Percentiles rank a stretch among this genome's conserved stretches.
phyloP scores from a whole-genome alignment of 2,329 filamentous ascomycete genomes.

The Falciphora oryzae region DNA sequence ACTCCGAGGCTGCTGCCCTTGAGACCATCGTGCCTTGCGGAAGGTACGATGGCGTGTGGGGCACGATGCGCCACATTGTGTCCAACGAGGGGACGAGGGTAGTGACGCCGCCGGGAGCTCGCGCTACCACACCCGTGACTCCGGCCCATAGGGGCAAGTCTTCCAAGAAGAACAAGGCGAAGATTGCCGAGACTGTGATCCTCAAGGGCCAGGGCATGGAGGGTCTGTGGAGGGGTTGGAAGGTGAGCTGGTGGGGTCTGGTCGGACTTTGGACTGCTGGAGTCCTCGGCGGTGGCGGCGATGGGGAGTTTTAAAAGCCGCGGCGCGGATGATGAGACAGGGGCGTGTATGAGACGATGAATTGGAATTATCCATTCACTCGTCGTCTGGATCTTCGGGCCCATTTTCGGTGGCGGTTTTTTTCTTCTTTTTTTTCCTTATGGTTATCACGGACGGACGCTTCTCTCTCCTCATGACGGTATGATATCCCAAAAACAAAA shows the following conservation, averaged over 20 bases:
- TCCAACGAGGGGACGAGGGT: slow-evolving; percentile 70
- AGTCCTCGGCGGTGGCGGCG: slow-evolving; percentile 54
- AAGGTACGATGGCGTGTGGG: slow-evolving; percentile 77
- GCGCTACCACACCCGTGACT: slow-evolving; percentile 17
- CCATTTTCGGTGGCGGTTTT: slow-evolving; percentile 2
- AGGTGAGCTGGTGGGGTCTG: slow-evolving; percentile 71
- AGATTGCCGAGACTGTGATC: slow-evolving; percentile 37
- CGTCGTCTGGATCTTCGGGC: slow-evolving; percentile 3
- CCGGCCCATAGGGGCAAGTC: slow-evolving; percentile 22
- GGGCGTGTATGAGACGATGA: neutral
- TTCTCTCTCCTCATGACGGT: slow-evolving; percentile 18
- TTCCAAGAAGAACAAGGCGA: slow-evolving; percentile 27
- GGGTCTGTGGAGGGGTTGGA: slow-evolving; percentile 69
- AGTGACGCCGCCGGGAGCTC: slow-evolving; percentile 27
- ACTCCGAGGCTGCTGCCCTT: slow-evolving; percentile 27
- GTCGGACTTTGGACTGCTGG: slow-evolving; percentile 69
- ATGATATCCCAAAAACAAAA: slow-evolving; percentile 17
- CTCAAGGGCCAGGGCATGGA: slow-evolving; percentile 61
- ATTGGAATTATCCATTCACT: neutral
- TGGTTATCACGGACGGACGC: neutral
- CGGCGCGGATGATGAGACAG: neutral
- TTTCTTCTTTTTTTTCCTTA: neutral
- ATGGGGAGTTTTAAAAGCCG: slow-evolving; percentile 48
- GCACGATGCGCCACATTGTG: slow-evolving; percentile 83
- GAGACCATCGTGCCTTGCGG: slow-evolving; percentile 77